A percentile compares a stretch with the other conserved stretches of the same genome.
phyloP scores from a whole-genome alignment of 2,329 filamentous ascomycete species.

The Cadophora sp. region DNA sequence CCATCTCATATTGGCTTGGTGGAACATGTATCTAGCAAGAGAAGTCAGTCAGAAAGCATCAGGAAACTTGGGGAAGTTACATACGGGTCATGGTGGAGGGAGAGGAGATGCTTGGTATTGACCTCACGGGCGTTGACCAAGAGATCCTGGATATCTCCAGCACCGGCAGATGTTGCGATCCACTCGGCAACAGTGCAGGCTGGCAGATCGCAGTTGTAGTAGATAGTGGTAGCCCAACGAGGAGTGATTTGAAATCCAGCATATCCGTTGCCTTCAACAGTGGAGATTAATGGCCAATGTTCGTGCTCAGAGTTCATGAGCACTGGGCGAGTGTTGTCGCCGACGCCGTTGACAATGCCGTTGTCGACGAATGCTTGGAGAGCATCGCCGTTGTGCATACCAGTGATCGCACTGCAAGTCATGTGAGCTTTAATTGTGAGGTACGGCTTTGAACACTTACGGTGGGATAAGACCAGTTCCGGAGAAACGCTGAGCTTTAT shows the following conservation, averaged over 20 bases:
- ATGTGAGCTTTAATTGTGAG: conserved; percentile 40
- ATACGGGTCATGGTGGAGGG: conserved; percentile 46
- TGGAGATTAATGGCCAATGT: conserved; percentile 64
- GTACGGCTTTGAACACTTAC: not conserved
- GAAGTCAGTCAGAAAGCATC: not conserved
- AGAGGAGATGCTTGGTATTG: conserved; percentile 61
- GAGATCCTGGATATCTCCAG: conserved; percentile 58
- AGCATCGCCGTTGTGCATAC: conserved; percentile 66
- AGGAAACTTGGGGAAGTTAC: not conserved
- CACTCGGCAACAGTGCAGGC: conserved; percentile 55
- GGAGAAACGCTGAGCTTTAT: conserved; percentile 54
- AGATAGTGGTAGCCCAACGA: conserved; percentile 66
- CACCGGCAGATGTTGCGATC: conserved; percentile 56
- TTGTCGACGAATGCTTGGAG: conserved; percentile 63
- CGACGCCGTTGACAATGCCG: conserved; percentile 63
- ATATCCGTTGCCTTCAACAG: conserved; percentile 57
- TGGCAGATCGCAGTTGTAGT: conserved; percentile 55
- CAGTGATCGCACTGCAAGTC: conserved; percentile 67
- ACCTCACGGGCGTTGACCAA: conserved; percentile 56
- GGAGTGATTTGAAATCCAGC: conserved; percentile 62
- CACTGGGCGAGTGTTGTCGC: conserved; percentile 63
- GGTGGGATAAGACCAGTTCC: conserved; percentile 47
- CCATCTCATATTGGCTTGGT: conserved; percentile 64
- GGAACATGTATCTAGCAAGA: conserved; percentile 48
- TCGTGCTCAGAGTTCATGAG: conserved; percentile 52